Percentiles rank a stretch among this genome's conserved stretches.
Evolutionary conservation across 2,329 filamentous ascomycete species (phyloP).

Genomic region (Pseudocercospora musae): DNA sequence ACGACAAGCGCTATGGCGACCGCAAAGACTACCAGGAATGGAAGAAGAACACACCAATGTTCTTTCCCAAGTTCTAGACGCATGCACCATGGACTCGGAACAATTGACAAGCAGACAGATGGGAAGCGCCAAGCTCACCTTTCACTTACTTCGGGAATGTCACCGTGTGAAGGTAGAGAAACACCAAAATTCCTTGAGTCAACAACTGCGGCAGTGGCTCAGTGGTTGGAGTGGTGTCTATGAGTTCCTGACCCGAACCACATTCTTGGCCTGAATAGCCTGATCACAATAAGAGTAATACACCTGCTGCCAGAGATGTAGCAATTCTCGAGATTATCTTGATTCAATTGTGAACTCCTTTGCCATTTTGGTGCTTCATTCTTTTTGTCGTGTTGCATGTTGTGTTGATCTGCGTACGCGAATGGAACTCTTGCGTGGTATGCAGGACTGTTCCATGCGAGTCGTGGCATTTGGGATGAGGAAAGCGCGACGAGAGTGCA

Average conservation of each 20-base stretch:
- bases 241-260: not conserved
- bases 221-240: not conserved
- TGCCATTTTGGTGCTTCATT: not conserved
- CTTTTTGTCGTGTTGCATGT: not conserved
- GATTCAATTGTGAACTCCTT: not conserved
- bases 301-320: not conserved
- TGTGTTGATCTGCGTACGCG: not conserved
- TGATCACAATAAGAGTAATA: not conserved
- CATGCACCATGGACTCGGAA: not conserved
- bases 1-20: slow-evolving; percentile 62
- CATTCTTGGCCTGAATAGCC: not conserved
- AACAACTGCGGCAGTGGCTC: not conserved
- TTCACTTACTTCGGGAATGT: not conserved
- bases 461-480: not conserved
- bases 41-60: slow-evolving; percentile 64
- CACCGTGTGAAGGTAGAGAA: not conserved
- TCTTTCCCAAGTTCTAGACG: slow-evolving; percentile 63
- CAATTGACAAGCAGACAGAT: not conserved
- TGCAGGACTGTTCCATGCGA: not conserved
- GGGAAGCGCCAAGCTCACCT: not conserved
- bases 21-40: slow-evolving; percentile 64
- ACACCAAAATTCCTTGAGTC: not conserved
- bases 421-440: not conserved
- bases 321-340: not conserved
- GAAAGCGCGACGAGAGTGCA: not conserved